A percentile compares a stretch with the other conserved stretches of the same genome.
Evolutionary conservation across 129 eudicot genomes (phyloP).

Genomic region (Flaveria brownii): DNA sequence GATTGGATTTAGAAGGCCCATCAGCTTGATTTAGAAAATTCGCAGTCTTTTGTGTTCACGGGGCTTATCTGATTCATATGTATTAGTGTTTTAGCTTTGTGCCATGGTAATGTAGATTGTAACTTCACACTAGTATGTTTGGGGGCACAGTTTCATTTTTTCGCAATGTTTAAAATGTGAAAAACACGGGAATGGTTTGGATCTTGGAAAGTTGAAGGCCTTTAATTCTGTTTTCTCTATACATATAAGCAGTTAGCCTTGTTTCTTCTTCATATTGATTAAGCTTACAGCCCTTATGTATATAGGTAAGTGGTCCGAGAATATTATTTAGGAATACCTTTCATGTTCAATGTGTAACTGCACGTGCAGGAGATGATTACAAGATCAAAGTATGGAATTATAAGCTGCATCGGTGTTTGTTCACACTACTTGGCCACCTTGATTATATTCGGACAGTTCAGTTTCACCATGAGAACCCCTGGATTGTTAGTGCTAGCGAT

Average conservation of each 20-base stretch:
- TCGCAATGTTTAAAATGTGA: no score
- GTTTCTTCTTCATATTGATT: constrained; percentile 7
- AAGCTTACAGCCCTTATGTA: background rate
- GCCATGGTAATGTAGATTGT: no score
- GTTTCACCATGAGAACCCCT: constrained; percentile 80
- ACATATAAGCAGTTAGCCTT: background rate
- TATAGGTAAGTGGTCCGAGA: background rate
- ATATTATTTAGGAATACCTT: constrained; percentile 8
- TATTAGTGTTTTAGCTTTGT: no score
- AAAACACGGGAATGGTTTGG: no score
- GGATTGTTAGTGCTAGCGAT: constrained; percentile 96
- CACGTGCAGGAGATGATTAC: constrained; percentile 78
- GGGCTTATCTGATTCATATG: no score
- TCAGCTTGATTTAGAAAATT: no score
- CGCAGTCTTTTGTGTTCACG: no score
- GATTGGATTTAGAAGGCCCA: no score
- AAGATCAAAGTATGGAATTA: constrained; percentile 87
- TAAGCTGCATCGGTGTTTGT: constrained; percentile 77
- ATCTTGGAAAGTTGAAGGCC: no score
- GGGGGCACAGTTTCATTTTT: no score
- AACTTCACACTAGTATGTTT: no score
- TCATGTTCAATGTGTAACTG: constrained; percentile 17
- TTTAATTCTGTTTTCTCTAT: background rate
- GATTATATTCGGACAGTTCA: constrained; percentile 87
- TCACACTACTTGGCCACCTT: constrained; percentile 83